Conservation (phyloP, 164 flowering plant species). For the Hamamelis virginiana region DNA sequence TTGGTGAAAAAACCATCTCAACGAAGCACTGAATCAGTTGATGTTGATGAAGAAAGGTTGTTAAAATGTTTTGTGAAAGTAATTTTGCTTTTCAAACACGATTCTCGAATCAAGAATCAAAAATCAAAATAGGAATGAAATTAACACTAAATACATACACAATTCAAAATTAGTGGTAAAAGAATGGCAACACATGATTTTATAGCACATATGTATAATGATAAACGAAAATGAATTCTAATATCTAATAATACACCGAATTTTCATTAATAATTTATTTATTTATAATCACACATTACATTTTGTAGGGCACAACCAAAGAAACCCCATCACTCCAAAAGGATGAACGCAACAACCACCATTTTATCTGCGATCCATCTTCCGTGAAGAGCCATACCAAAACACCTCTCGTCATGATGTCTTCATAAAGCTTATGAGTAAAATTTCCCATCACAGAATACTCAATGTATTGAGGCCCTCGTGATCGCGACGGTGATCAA, state of each 20-base stretch:
- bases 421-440: not conserved
- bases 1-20: too few relatives aligned
- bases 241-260: constrained; percentile 8
- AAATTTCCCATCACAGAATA: not conserved
- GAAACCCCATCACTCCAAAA: constrained; percentile 1
- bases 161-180: not conserved
- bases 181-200: not conserved
- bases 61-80: too few relatives aligned
- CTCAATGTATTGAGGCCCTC: not conserved
- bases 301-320: constrained; percentile 8
- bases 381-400: not conserved
- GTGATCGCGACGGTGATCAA: not conserved
- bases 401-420: not conserved
- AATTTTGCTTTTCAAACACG: too few relatives aligned
- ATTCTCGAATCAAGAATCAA: too few relatives aligned
- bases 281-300: constrained; percentile 16
- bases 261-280: constrained; percentile 11
- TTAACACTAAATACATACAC: not conserved
- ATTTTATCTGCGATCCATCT: not conserved
- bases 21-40: too few relatives aligned
- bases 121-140: not conserved
- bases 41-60: too few relatives aligned
- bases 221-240: not conserved
- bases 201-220: not conserved
- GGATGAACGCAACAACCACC: constrained; percentile 11